Base-by-base conservation (phyloP, 306 rosid genomes). In the Fragaria nilgerrensis region DNA sequence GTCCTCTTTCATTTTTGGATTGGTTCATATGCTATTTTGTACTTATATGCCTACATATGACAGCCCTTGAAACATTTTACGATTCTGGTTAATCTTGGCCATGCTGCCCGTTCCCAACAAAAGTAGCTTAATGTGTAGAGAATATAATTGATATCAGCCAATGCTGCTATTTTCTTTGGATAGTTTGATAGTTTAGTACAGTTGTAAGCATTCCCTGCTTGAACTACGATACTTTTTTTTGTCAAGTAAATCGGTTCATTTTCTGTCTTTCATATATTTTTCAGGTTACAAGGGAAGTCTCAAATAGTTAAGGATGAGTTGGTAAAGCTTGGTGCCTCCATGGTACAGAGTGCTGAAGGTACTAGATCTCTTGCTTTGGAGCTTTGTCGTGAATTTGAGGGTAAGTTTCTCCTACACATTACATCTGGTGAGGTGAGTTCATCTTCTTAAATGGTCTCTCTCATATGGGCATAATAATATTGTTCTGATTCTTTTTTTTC, bases 381-480 rank as follows among this genome's bases (percentile, higher is more conserved):
- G 86, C 99, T 95, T 86, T 92, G 99, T 79, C 99, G 97, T 74
- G 99, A 95, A 81, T 95, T 92, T 81, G 99, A 95, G 87, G 99
- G 92, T 85, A 95, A 80, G 88, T 95, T 95, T 86, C 95, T 95
- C 59, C 97, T 82, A 72, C 99, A 95, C 78, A 86, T 95, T 73
- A 89, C 93, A 76, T 73, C 85, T 65, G 99, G 97, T 80, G 99
- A 92, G 96, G 99, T 92, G 82, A 82, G 95, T 77, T 75, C 62
- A 76, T 70, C 74, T 74, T 48, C 67, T 55, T 23, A 16, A 43
- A 10, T 44, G 32, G 32, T 29, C 58, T 16, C 37, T 64, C 76
- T 37, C 66, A n/a, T 44, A 56, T 9, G 45, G 23, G 49, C 22
- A 1, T 2, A 1, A 23, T 36, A 11, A 27, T 11, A 17, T 2